Conservation (phyloP, 345 rosid species). For the Psidium guajava region DNA sequence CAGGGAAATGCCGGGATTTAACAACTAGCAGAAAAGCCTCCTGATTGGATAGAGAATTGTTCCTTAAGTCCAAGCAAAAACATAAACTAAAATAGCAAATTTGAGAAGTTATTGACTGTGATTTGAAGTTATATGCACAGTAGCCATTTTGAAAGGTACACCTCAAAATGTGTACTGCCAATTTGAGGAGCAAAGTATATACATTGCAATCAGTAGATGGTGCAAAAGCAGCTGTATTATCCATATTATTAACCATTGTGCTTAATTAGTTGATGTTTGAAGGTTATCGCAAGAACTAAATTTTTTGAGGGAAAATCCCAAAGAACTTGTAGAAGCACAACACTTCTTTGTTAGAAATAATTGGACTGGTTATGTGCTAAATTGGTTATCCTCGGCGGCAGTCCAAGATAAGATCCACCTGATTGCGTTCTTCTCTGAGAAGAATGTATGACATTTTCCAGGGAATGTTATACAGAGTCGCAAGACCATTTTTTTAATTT, state of each 20-base stretch:
- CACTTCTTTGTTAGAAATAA: background rate
- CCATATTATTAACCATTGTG: background rate
- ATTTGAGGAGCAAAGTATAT: background rate
- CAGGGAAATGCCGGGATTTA: background rate
- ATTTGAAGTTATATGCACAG: background rate
- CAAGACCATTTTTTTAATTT: background rate
- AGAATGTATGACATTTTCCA: background rate
- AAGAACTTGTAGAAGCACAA: background rate
- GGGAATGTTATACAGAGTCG: background rate
- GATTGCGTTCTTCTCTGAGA: background rate
- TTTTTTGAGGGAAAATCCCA: background rate
- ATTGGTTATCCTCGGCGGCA: background rate
- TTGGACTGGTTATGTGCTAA: background rate
- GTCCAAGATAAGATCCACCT: background rate
- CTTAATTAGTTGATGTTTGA: background rate
- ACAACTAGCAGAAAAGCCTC: background rate
- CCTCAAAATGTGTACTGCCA: background rate
- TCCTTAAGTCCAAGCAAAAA: background rate
- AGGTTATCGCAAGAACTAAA: background rate
- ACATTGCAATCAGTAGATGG: background rate
- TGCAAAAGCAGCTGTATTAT: background rate
- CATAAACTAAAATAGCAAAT: background rate
- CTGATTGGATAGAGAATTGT: background rate
- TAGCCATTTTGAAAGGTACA: background rate
- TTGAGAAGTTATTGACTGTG: background rate